Percentiles rank a stretch among this genome's conserved stretches.
Conservation (phyloP, 2,329 filamentous ascomycete species). For the Ceratocystis ficicola region DNA sequence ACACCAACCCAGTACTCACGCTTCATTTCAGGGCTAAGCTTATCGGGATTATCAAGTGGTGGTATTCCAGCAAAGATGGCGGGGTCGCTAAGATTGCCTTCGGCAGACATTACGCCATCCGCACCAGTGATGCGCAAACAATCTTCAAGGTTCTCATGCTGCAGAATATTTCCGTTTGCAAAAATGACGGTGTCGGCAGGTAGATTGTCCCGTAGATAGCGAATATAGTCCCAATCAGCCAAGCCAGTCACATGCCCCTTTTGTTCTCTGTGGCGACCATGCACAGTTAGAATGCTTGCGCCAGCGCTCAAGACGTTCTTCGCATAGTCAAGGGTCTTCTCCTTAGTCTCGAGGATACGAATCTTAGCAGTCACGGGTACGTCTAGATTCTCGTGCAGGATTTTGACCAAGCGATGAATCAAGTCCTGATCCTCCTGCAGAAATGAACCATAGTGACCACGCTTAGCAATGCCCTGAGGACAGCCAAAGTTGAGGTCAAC, state of each 20-base stretch:
- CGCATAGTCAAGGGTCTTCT: slow-evolving; percentile 80
- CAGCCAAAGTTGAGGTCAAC: slow-evolving; percentile 93
- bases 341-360: slow-evolving; percentile 71
- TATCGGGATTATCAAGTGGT: slow-evolving; percentile 25
- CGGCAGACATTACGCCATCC: slow-evolving; percentile 90
- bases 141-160: slow-evolving; percentile 60
- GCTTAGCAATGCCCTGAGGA: slow-evolving; percentile 85
- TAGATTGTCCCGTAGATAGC: slow-evolving; percentile 68
- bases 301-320: slow-evolving; percentile 75
- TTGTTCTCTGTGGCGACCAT: slow-evolving; percentile 78
- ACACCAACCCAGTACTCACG: slow-evolving; percentile 77
- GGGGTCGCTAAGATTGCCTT: slow-evolving; percentile 88
- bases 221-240: slow-evolving; percentile 81
- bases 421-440: slow-evolving; percentile 84
- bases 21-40: slow-evolving; percentile 49
- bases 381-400: slow-evolving; percentile 62
- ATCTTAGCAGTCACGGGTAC: slow-evolving; percentile 94
- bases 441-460: slow-evolving; percentile 87
- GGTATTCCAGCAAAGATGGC: slow-evolving; percentile 50
- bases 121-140: slow-evolving; percentile 77
- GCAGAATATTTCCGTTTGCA: slow-evolving; percentile 88
- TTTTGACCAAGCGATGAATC: slow-evolving; percentile 71
- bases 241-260: slow-evolving; percentile 92
- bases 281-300: slow-evolving; percentile 85
- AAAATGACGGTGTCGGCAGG: slow-evolving; percentile 86